Evolutionary conservation across 768 basidiomycete species (phyloP), one percentile per base, ranked within the genome.

Genomic region (Strobilomyces confusus): DNA sequence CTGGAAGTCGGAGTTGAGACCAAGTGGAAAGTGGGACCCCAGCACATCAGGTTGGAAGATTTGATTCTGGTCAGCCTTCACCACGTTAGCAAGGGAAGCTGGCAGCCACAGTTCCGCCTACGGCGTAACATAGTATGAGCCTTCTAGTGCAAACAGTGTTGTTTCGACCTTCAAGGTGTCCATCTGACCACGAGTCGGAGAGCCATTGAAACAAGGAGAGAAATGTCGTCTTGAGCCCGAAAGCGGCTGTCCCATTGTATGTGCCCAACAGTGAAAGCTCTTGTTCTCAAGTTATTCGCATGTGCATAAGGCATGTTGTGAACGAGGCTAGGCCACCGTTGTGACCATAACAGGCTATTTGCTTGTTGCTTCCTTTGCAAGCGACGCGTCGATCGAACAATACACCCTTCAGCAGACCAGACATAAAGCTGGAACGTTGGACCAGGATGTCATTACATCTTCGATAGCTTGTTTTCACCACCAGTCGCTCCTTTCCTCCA

Each of bases 71-170:
- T 88, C 66, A 84, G 84, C 60, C 79, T 88, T 49, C 84, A 87
- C 72, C 87, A 89, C 60, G 87, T 88, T 52, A 87, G 86, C 19
- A 79, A 85, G 72, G 87, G 87, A 29, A 83, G 81, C 59, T 89
- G 87, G 87, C 87, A 88, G 60, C 85, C 85, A 20, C 84, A 87
- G 47, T 69, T 87, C 41, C 77, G 83, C 65, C 73, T 88, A 32
- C 45, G 50, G 23, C 40, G 34, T 37, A 25, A 52, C 14, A 11
- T 58, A 34, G 30, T 11, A 45, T 38, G 48, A 60, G 8, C 25
- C 6, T 11, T 17, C 20, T 5, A 6, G 20, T 33, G 23, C 34
- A 15, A 19, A 9, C 19, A 32, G 12, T 32, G 30, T 45, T 44
- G 26, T 19, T 11, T 40, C n/a, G n/a, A n/a, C n/a, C n/a, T n/a